Evolutionary conservation across 352 stramenopile species (phyloP).

Genomic region (Phytophthora crassamura): DNA sequence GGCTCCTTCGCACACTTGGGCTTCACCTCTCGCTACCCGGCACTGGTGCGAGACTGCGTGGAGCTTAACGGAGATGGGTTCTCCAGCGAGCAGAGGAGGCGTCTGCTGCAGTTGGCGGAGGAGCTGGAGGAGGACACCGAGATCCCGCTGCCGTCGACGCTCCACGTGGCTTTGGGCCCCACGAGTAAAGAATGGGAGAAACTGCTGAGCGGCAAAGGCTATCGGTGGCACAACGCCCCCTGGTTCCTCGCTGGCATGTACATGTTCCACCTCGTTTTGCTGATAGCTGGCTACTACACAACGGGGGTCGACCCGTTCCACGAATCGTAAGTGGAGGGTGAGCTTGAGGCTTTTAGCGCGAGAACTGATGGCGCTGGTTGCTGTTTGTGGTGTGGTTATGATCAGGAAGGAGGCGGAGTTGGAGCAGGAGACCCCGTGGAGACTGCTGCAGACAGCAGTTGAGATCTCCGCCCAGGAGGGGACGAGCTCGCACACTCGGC

Average conservation of each 20-base stretch:
- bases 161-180: constrained; percentile 28
- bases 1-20: constrained; percentile 58
- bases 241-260: constrained; percentile 73
- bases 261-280: constrained; percentile 65
- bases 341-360: not conserved
- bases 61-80: constrained; percentile 37
- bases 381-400: not conserved
- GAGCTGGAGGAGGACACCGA: constrained; percentile 35
- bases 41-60: constrained; percentile 52
- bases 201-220: constrained; percentile 39
- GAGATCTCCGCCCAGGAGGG: constrained; percentile 12
- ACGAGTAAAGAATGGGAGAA: constrained; percentile 43
- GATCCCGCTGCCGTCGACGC: constrained; percentile 47
- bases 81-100: not conserved
- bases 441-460: constrained; percentile 54
- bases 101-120: constrained; percentile 42
- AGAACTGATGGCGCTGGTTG: no score
- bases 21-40: constrained; percentile 53
- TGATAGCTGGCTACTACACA: constrained; percentile 56
- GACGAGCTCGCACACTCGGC: constrained; percentile 12
- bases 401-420: constrained; percentile 56
- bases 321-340: constrained; percentile 28
- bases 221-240: constrained; percentile 58
- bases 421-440: constrained; percentile 48
- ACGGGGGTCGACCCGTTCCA: constrained; percentile 63